Percentiles rank a stretch among this genome's conserved stretches.
Evolutionary conservation across 768 basidiomycete genomes (phyloP).

Genomic region (Russula emetica): DNA sequence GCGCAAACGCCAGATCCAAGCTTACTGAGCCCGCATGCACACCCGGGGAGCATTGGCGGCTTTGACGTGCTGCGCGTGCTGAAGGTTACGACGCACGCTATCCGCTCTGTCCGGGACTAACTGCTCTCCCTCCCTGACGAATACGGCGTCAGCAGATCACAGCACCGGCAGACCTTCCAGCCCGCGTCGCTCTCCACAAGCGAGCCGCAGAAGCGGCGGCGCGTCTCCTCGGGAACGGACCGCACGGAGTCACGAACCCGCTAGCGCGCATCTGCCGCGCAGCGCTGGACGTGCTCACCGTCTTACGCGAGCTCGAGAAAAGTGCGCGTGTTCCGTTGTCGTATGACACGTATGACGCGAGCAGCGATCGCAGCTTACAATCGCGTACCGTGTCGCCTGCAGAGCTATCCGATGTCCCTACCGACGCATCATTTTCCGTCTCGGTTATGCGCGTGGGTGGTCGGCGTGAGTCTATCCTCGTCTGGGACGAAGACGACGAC

Average conservation of each 20-base stretch:
- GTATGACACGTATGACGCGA: constrained; percentile 76
- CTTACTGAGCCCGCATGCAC: constrained; percentile 17
- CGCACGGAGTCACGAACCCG: constrained; percentile 57
- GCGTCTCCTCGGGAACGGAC: constrained; percentile 34
- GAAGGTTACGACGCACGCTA: constrained; percentile 72
- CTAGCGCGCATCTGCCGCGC: constrained; percentile 66
- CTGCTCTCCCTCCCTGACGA: constrained; percentile 78
- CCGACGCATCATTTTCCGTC: constrained; percentile 62
- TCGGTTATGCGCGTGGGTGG: constrained; percentile 68
- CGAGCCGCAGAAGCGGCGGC: constrained; percentile 38
- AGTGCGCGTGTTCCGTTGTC: constrained; percentile 65
- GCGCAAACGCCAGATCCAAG: constrained; percentile 5
- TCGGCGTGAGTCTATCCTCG: constrained; percentile 57
- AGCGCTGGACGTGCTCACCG: constrained; percentile 78
- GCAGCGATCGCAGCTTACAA: constrained; percentile 53
- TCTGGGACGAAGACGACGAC: constrained; percentile 71
- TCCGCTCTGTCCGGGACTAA: constrained; percentile 82
- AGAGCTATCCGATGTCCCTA: constrained; percentile 32
- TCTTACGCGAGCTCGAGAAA: constrained; percentile 79
- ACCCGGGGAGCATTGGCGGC: constrained; percentile 5
- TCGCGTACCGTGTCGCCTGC: constrained; percentile 47
- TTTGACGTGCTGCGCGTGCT: constrained; percentile 67
- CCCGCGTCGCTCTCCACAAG: constrained; percentile 41
- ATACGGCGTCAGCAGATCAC: constrained; percentile 27
- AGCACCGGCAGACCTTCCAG: constrained; percentile 44